Evolutionary conservation across 73 alveolate species (phyloP).

Genomic region (Diophrys sp.): DNA sequence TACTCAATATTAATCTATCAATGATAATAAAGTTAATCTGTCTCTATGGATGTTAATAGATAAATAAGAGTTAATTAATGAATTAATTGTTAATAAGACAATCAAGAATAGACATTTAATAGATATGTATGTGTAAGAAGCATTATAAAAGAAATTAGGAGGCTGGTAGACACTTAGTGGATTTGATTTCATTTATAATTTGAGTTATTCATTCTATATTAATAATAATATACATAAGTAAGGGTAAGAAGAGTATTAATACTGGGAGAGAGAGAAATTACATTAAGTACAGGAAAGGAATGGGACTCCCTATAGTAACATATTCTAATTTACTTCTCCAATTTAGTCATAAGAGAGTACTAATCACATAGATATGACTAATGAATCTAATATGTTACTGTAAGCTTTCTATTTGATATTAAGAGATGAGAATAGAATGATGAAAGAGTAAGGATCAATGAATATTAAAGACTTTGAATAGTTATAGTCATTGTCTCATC

Average conservation of each 20-base stretch:
- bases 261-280: neutral
- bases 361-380: neutral
- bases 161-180: no score
- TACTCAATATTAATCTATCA: no score
- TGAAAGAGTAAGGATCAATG: neutral
- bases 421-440: neutral
- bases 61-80: no score
- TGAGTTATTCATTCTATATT: neutral
- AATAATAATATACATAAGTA: no score
- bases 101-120: no score
- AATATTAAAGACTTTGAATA: neutral
- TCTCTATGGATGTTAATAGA: no score
- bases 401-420: neutral
- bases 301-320: neutral
- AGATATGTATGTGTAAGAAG: no score
- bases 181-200: neutral
- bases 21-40: no score
- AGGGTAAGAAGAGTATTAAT: neutral
- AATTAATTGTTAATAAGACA: no score
- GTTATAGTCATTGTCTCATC: neutral
- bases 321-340: no score
- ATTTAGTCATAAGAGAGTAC: neutral
- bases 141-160: no score
- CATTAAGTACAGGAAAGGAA: neutral
- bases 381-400: neutral